These are phyloP conservation scores for Amanita molliuscula DNA, from an alignment of 768 basidiomycete genomes.

Conservation along the genomic window DNA sequence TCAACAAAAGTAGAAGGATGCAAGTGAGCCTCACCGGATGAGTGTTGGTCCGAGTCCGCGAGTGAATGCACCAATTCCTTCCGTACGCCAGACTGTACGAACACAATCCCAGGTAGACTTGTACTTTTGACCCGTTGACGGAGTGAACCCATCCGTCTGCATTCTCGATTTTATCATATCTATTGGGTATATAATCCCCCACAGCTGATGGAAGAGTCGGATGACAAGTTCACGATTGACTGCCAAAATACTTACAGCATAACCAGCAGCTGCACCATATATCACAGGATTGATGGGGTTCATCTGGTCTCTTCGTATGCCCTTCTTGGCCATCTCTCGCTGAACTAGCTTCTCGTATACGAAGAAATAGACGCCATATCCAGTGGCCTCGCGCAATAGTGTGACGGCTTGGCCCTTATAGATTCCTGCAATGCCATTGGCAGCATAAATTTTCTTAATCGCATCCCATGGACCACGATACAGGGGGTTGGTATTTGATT, in stretches of 20 bases:
- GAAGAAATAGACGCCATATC: conserved; percentile 85
- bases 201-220: conserved; percentile 39
- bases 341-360: conserved; percentile 90
- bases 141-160: conserved; percentile 86
- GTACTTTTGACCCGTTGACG: conserved; percentile 73
- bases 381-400: conserved; percentile 69
- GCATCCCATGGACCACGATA: conserved; percentile 87
- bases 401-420: conserved; percentile 93
- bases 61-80: conserved; percentile 81
- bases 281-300: conserved; percentile 67
- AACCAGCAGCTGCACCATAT: conserved; percentile 89
- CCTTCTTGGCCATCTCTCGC: conserved; percentile 66
- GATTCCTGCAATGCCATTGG: conserved; percentile 72
- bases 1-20: conserved; percentile 7
- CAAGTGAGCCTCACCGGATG: conserved; percentile 50
- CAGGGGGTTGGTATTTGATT: conserved; percentile 62
- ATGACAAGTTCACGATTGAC: conserved; percentile 1
- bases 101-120: conserved; percentile 75
- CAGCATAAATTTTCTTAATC: conserved; percentile 68
- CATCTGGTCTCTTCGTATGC: conserved; percentile 68
- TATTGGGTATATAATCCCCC: conserved; percentile 91
- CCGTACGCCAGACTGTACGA: conserved; percentile 70
- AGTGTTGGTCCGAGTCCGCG: conserved; percentile 89
- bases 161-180: conserved; percentile 95
- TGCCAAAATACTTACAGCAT: conserved; percentile 50